Conservation (phyloP, 106 monocot genomes). For the Allium sativum region DNA sequence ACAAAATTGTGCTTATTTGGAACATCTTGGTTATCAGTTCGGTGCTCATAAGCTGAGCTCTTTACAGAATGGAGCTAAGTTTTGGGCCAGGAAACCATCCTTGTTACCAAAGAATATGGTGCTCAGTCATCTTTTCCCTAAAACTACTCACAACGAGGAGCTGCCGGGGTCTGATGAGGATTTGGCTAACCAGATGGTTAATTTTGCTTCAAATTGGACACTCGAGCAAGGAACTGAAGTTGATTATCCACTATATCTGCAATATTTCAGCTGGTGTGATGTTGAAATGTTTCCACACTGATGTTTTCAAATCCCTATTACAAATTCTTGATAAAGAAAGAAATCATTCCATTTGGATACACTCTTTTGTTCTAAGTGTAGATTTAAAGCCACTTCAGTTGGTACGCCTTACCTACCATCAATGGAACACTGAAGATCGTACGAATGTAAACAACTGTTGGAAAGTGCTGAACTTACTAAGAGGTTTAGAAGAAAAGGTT, state of each 20-base stretch:
- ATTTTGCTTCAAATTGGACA: constrained; percentile 80
- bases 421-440: constrained; percentile 55
- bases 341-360: constrained; percentile 74
- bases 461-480: constrained; percentile 33
- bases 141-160: neutral
- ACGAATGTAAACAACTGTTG: constrained; percentile 3
- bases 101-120: constrained; percentile 29
- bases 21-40: constrained; percentile 49
- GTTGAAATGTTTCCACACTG: constrained; percentile 35
- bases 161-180: constrained; percentile 20
- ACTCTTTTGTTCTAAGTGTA: constrained; percentile 30
- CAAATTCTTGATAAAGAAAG: constrained; percentile 44
- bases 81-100: constrained; percentile 14
- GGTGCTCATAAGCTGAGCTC: constrained; percentile 37
- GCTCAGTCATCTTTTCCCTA: constrained; percentile 27
- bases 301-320: constrained; percentile 38
- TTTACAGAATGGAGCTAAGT: neutral
- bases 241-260: constrained; percentile 47
- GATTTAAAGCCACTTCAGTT: constrained; percentile 34
- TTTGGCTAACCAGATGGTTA: constrained; percentile 45
- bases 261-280: constrained; percentile 48
- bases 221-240: constrained; percentile 65
- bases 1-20: constrained; percentile 61
- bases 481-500: constrained; percentile 54
- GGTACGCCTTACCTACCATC: constrained; percentile 44